Evolutionary conservation across 208 protist species (phyloP).

Genomic region (Angomonas ambiguus): DNA sequence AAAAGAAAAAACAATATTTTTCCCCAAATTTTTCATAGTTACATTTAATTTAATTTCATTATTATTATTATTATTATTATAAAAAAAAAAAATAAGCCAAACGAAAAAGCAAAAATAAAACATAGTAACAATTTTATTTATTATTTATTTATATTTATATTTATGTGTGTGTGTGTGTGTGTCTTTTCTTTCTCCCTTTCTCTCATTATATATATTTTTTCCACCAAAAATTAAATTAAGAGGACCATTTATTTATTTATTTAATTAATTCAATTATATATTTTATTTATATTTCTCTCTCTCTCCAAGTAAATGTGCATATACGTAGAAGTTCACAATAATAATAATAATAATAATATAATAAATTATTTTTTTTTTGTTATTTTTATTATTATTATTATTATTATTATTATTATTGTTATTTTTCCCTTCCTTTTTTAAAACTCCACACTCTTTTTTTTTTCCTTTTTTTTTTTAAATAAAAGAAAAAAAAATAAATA

Average conservation of each 20-base stretch:
- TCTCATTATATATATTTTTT: neutral
- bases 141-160: neutral
- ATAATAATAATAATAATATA: too few relatives aligned
- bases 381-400: constrained; percentile 14
- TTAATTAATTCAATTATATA: constrained; percentile 6
- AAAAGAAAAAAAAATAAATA: neutral
- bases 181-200: neutral
- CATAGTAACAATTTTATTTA: constrained; percentile 1
- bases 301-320: constrained; percentile 7
- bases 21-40: too few relatives aligned
- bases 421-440: constrained; percentile 10
- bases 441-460: constrained; percentile 13
- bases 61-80: neutral
- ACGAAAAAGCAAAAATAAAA: too few relatives aligned
- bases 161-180: neutral
- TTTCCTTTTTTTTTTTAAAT: constrained; percentile 10
- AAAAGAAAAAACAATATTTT: neutral
- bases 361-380: neutral
- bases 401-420: constrained; percentile 1
- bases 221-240: neutral
- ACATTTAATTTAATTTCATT: too few relatives aligned
- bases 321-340: too few relatives aligned
- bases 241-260: neutral
- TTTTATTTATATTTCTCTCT: constrained; percentile 4
- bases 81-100: neutral